Conservation (phyloP, 257 asterid species). For the Penstemon barbatus region DNA sequence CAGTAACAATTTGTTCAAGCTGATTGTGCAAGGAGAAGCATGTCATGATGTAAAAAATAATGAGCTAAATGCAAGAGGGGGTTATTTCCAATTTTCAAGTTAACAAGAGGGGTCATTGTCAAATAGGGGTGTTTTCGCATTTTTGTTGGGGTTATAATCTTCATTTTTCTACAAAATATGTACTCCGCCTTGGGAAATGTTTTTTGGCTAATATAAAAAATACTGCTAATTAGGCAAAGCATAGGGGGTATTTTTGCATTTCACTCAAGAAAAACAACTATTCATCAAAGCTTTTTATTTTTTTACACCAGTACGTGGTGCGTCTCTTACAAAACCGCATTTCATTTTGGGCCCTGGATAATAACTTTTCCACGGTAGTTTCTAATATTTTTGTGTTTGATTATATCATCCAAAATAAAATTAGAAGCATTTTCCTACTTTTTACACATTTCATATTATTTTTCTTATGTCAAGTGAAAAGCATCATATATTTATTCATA, state of each 20-base stretch:
- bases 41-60: slow-evolving; percentile 25
- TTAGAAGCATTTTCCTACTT: not conserved
- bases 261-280: too few relatives aligned
- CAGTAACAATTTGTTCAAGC: slow-evolving; percentile 78
- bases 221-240: too few relatives aligned
- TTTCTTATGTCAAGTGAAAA: slow-evolving; percentile 6
- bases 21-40: slow-evolving; percentile 36
- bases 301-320: not conserved
- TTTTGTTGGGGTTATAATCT: too few relatives aligned
- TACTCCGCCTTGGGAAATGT: too few relatives aligned
- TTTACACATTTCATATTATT: not conserved
- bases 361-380: not conserved
- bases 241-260: too few relatives aligned
- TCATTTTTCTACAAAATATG: too few relatives aligned
- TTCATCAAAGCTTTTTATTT: too few relatives aligned
- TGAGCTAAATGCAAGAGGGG: not conserved
- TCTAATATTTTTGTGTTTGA: not conserved
- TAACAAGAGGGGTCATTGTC: not conserved
- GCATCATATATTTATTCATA: slow-evolving; percentile 23
- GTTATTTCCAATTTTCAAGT: not conserved
- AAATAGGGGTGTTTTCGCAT: too few relatives aligned
- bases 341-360: not conserved
- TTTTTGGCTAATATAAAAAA: too few relatives aligned
- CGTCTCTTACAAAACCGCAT: not conserved
- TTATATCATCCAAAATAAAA: not conserved